A percentile compares a stretch with the other conserved stretches of the same genome.
phyloP scores from a whole-genome alignment of 805 yeast genomes.

The Starmerella vitae region DNA sequence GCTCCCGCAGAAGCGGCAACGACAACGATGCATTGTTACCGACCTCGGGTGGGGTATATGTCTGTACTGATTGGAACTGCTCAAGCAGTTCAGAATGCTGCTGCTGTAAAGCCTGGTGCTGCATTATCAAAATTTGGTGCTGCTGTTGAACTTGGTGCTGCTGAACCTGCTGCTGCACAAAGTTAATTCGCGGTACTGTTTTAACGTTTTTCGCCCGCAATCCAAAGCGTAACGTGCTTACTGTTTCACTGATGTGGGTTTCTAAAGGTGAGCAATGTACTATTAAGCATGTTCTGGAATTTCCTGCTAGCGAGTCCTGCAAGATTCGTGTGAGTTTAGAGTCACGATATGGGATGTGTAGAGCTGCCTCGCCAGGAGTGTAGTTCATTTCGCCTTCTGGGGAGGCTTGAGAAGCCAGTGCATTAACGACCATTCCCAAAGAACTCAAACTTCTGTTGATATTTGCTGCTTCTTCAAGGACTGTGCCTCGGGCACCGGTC shows the following conservation, averaged over 20 bases:
- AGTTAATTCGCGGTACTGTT: conserved; percentile 50
- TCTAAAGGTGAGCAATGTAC: conserved; percentile 58
- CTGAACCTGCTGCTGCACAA: conserved; percentile 5
- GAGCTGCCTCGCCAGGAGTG: conserved; percentile 23
- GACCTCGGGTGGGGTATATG: neutral
- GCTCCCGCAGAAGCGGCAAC: neutral
- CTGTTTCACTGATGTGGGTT: conserved; percentile 46
- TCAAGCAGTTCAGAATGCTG: neutral
- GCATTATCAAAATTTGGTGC: neutral
- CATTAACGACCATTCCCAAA: conserved; percentile 67
- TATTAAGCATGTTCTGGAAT: conserved; percentile 60
- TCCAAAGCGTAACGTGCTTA: conserved; percentile 64
- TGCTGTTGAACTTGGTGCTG: neutral
- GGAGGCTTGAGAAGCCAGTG: conserved; percentile 51
- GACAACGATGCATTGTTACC: neutral
- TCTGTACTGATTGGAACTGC: neutral
- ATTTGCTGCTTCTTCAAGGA: conserved; percentile 70
- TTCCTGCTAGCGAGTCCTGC: conserved; percentile 73
- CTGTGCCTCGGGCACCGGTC: conserved; percentile 63
- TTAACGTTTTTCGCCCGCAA: conserved; percentile 53
- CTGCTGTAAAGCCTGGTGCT: neutral
- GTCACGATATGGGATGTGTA: conserved; percentile 63
- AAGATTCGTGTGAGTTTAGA: conserved; percentile 65
- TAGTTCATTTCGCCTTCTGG: neutral
- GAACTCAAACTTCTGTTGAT: conserved; percentile 68